phyloP scores from a whole-genome alignment of 164 flowering plant genomes.

The Magnolia officinalis region DNA sequence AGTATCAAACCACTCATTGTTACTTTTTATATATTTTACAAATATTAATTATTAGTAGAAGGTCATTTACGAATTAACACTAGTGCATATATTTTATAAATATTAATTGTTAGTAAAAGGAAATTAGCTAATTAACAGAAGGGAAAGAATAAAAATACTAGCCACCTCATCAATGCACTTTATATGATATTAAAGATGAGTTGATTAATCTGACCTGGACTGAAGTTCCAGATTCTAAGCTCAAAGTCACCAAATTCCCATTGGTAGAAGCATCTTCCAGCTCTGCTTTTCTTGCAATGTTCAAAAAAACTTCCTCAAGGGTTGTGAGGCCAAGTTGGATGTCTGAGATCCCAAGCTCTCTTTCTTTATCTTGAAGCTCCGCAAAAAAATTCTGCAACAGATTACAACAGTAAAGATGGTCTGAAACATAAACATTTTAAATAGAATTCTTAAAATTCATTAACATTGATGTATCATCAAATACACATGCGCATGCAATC shows the following conservation, averaged over 20 bases:
- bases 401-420: neutral
- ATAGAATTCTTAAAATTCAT: neutral
- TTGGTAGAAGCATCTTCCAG: slow-evolving; percentile 81
- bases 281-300: slow-evolving; percentile 88
- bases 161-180: neutral
- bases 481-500: no score
- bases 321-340: slow-evolving; percentile 88
- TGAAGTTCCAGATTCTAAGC: slow-evolving; percentile 56
- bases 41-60: no score
- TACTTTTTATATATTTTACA: no score
- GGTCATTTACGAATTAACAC: no score
- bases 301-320: slow-evolving; percentile 96
- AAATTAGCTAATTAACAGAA: no score
- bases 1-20: no score
- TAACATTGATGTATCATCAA: neutral
- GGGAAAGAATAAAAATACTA: neutral
- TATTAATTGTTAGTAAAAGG: no score
- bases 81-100: no score
- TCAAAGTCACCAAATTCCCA: slow-evolving; percentile 54
- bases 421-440: neutral
- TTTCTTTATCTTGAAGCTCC: slow-evolving; percentile 77
- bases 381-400: slow-evolving; percentile 44
- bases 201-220: slow-evolving; percentile 36
- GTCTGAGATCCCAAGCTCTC: slow-evolving; percentile 80
- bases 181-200: neutral